These are phyloP conservation scores for Chrysopogon serrulatus DNA, from an alignment of 176 grass and related monocot genomes.

Conservation along the genomic window DNA sequence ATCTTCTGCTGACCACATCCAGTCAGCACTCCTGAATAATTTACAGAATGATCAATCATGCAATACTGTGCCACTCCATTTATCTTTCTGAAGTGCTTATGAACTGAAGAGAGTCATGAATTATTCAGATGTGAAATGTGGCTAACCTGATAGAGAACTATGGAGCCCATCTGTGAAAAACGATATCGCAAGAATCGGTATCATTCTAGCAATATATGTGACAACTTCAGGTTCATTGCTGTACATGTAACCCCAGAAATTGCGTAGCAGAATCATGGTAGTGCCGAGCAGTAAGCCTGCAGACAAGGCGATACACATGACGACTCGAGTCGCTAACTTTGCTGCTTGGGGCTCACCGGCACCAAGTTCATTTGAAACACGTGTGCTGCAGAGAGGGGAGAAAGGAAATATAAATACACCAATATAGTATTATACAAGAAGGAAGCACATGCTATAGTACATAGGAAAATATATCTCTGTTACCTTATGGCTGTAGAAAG, in stretches of 20 bases:
- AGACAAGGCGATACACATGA: neutral
- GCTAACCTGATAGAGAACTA: neutral
- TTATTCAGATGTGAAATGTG: neutral
- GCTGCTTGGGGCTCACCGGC: slow-evolving; percentile 23
- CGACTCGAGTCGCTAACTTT: neutral
- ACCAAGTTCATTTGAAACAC: slow-evolving; percentile 16
- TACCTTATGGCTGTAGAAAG: slow-evolving; percentile 5
- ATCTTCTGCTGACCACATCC: slow-evolving; percentile 12
- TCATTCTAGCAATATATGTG: slow-evolving; percentile 11
- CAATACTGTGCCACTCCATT: neutral
- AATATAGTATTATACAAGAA: neutral
- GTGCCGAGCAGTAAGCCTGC: slow-evolving; percentile 1
- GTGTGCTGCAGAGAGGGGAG: neutral
- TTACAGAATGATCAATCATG: neutral
- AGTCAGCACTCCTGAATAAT: neutral
- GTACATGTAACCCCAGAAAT: slow-evolving; percentile 18
- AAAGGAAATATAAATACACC: neutral
- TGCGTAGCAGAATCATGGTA: slow-evolving; percentile 5
- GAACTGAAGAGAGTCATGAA: neutral
- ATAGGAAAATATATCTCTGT: neutral
- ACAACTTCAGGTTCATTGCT: slow-evolving; percentile 23
- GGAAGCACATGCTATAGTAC: neutral
- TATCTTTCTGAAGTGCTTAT: neutral
- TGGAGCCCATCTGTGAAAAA: slow-evolving; percentile 10
- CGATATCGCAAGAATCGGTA: slow-evolving; percentile 17